Conservation (phyloP, 345 rosid species). For the Salix suchowensis region DNA sequence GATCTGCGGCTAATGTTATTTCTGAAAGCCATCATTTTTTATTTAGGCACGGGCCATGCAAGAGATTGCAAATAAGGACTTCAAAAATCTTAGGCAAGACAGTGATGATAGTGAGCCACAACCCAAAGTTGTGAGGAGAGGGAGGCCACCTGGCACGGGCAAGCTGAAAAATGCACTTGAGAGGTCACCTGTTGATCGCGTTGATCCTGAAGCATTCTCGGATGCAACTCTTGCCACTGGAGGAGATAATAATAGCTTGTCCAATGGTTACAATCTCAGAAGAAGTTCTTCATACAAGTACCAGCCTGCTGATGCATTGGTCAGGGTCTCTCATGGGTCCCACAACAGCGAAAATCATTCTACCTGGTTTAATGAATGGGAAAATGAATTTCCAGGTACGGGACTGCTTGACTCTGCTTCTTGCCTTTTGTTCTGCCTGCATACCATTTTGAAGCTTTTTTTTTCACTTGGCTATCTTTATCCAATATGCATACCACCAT, state of each 20-base stretch:
- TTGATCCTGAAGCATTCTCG: constrained; percentile 60
- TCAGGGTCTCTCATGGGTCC: constrained; percentile 42
- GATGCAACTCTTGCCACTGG: constrained; percentile 61
- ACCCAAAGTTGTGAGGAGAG: constrained; percentile 57
- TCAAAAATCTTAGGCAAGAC: constrained; percentile 85
- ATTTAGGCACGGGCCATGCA: constrained; percentile 77
- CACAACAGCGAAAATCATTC: constrained; percentile 49
- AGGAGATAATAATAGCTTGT: constrained; percentile 42
- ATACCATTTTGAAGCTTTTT: not conserved
- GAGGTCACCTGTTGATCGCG: constrained; percentile 46
- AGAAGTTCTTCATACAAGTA: constrained; percentile 43
- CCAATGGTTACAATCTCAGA: constrained; percentile 65
- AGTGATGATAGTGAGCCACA: constrained; percentile 83
- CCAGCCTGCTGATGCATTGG: constrained; percentile 52
- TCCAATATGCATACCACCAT: constrained; percentile 7
- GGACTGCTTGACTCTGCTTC: not conserved
- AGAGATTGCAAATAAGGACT: constrained; percentile 89
- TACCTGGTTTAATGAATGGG: constrained; percentile 66
- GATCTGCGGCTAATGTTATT: constrained; percentile 5
- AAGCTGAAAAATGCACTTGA: constrained; percentile 60
- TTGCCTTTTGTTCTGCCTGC: not conserved
- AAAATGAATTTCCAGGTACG: constrained; percentile 89
- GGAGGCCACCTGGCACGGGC: constrained; percentile 63
- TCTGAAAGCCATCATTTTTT: constrained; percentile 19
- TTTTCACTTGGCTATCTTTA: not conserved